Conservation (phyloP, 2,329 filamentous ascomycete genomes). For the Paradendryphiella salina region DNA sequence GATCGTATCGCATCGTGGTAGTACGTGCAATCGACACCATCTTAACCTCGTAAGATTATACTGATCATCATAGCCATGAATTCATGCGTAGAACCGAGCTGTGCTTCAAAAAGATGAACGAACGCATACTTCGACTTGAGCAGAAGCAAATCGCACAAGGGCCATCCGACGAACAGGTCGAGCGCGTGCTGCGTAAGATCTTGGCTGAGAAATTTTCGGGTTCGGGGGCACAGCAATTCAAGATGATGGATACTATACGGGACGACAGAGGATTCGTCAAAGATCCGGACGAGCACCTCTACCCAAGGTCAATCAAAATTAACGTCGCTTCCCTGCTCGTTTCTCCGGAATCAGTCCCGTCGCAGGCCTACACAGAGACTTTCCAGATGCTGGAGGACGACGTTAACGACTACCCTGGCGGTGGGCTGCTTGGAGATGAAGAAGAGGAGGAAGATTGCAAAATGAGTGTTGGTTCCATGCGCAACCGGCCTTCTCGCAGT, state of each 20-base stretch:
- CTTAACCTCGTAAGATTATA: neutral
- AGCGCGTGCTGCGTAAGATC: constrained; percentile 43
- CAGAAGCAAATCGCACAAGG: constrained; percentile 26
- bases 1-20: constrained; percentile 42
- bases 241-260: constrained; percentile 15
- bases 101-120: constrained; percentile 33
- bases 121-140: constrained; percentile 35
- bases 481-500: constrained; percentile 2
- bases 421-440: constrained; percentile 2
- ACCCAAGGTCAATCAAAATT: constrained; percentile 25
- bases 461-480: neutral
- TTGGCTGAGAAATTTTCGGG: constrained; percentile 38
- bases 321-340: constrained; percentile 30
- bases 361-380: constrained; percentile 32
- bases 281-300: constrained; percentile 12
- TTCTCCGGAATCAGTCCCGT: constrained; percentile 37
- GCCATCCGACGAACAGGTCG: constrained; percentile 41
- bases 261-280: constrained; percentile 27
- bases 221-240: constrained; percentile 10
- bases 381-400: constrained; percentile 35
- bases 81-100: constrained; percentile 41
- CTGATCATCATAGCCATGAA: constrained; percentile 26
- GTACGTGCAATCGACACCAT: constrained; percentile 18
- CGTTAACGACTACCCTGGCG: constrained; percentile 25
- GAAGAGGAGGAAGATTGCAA: constrained; percentile 2